A percentile compares a stretch with the other conserved stretches of the same genome.
These are phyloP conservation scores for Metschnikowia continentalis DNA, from an alignment of 805 yeast species.

Conservation along the genomic window DNA sequence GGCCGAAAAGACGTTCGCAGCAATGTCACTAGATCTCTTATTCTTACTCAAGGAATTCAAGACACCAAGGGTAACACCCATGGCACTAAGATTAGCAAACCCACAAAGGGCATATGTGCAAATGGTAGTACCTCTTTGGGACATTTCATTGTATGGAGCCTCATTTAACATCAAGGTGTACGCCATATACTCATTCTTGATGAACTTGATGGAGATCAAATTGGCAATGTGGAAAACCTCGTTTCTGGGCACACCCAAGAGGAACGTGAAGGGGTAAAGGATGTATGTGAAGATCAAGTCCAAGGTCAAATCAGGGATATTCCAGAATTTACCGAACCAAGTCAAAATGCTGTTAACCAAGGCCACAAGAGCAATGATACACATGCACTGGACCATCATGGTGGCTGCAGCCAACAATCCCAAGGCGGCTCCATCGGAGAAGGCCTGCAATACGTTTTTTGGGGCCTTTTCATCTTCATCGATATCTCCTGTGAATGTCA, in stretches of 20 bases:
- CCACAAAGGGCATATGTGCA: slow-evolving; percentile 64
- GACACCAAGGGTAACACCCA: slow-evolving; percentile 60
- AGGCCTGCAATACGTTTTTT: slow-evolving; percentile 53
- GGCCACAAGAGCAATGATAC: slow-evolving; percentile 59
- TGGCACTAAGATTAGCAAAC: slow-evolving; percentile 57
- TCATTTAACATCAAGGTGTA: slow-evolving; percentile 38
- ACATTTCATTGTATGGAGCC: slow-evolving; percentile 44
- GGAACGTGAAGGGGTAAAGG: slow-evolving; percentile 57
- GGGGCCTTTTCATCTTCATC: slow-evolving; percentile 32
- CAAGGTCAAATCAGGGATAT: slow-evolving; percentile 47
- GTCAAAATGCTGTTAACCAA: slow-evolving; percentile 51
- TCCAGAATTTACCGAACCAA: slow-evolving; percentile 64
- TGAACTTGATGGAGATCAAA: slow-evolving; percentile 53
- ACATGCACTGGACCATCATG: slow-evolving; percentile 53
- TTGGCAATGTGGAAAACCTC: slow-evolving; percentile 50
- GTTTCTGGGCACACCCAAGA: slow-evolving; percentile 41
- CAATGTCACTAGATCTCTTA: slow-evolving; percentile 43
- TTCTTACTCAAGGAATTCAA: slow-evolving; percentile 52
- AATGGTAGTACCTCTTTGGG: slow-evolving; percentile 48
- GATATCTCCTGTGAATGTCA: slow-evolving; percentile 44
- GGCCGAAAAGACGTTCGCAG: slow-evolving; percentile 44
- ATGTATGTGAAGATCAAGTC: slow-evolving; percentile 55
- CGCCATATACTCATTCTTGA: slow-evolving; percentile 61
- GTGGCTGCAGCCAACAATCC: slow-evolving; percentile 56
- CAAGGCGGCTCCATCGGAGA: slow-evolving; percentile 53